Evolutionary conservation across 768 basidiomycete species (phyloP), one percentile per base, ranked within the genome.

Genomic region (Russula ochroleuca): DNA sequence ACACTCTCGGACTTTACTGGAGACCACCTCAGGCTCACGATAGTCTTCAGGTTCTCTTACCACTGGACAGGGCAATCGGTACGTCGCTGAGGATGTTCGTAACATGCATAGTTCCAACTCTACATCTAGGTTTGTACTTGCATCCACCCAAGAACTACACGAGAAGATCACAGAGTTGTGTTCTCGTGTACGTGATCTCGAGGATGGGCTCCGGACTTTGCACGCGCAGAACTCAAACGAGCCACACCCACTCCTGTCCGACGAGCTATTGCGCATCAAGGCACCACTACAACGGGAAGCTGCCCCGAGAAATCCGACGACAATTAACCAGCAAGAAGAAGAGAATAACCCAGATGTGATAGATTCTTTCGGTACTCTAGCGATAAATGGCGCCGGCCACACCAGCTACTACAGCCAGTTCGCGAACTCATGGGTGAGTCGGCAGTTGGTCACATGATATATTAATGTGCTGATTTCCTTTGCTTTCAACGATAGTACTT

Each of bases 61-160:
- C 11, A 91, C 90, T 52, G 90, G 90, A 9, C 86, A 90, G 73
- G 90, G 89, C 17, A 90, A 90, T 78, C 83, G 87, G 88, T 87
- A 68, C 53, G 76, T 70, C 58, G n/a, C 40, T 52, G 47, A 66
- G 68, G 31, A 54, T 33, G 3, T 10, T 14, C 40, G 28, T 21
- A 35, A 48, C 53, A 43, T 59, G 48, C 25, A 56, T 52, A 21
- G 38, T 41, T 21, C 31, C 28, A 50, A 68, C 56, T 62, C 53
- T 45, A 67, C 25, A 19, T n/a, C 57, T 67, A 88, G 88, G 23
- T 92, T 91, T 69, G 88, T 91, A 0, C 81, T 91, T 33, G 90
- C 88, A 0, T 88, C 87, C 0, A 90, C 88, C 0, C 86, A 87
- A 72, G 89, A 91, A 67, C 78, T 92, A 1, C 90, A 92, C 70